Base-by-base conservation (phyloP, 2,329 filamentous ascomycete species). In the Coleophoma eucalyptorum region DNA sequence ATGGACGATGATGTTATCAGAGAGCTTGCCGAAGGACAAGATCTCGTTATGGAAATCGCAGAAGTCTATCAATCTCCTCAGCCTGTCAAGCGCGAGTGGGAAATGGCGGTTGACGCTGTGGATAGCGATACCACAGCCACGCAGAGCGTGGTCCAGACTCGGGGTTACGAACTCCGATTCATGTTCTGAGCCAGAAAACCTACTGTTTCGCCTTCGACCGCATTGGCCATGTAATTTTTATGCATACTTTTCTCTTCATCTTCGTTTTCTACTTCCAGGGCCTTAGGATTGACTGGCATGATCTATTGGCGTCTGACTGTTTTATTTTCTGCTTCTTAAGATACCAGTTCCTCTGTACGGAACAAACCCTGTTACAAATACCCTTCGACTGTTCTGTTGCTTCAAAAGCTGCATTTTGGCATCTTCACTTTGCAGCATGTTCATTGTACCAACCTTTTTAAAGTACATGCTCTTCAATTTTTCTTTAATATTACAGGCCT, bases 1-100 rank as follows among this genome's bases (percentile, higher is more conserved):
- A 80, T 97, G 60, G 94, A 97, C 62, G 91, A 97, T 63, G 91
- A 97, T 55, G 86, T 95, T 44, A 82, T 97, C 32, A 80, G 81
- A 42, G 87, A 93, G 67, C 75, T 97, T 48, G 81, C 84, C 2
- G 94, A 99, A 71, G 92, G 91, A 32, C 90, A 97, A 68, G 93
- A 96, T 63, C 94, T 97, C 87, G 81, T 86, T 52, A 78, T 89
- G 51, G 86, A 94, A 59, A 75, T 89, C 40, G 60, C 67, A 31
- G 57, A 59, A 33, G 38, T 62, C 35, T 56, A 48, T 26, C 35
- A 56, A 13, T 56, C 60, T 38, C 59, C 60, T 7, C 43, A 66
- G 4, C 69, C 72, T 31, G 60, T 72, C 37, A 83, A 84, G 62
- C 68, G 73, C 34, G 81, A 84, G 57, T 84, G 80, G 80, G 80